Conservation (phyloP, 805 yeast species). For the Teunomyces cretensis region DNA sequence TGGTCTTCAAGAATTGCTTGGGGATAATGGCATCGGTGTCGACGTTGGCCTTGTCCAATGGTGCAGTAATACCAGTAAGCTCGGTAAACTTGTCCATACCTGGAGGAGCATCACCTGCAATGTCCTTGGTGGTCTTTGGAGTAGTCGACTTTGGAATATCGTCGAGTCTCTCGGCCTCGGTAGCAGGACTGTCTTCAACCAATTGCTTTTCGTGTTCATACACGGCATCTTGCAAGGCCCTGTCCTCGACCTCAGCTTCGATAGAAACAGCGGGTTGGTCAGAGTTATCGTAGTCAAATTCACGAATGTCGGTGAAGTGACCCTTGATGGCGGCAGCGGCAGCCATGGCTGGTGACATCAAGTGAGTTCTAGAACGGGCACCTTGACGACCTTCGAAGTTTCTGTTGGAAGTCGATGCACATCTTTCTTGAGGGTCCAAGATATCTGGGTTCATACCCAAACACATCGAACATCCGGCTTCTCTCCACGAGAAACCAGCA, state of each 20-base stretch:
- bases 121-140: constrained; percentile 14
- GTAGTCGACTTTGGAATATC: constrained; percentile 57
- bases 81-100: constrained; percentile 77
- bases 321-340: constrained; percentile 97
- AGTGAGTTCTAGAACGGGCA: constrained; percentile 90
- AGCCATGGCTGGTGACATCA: constrained; percentile 99
- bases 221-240: constrained; percentile 65
- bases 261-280: constrained; percentile 61
- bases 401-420: constrained; percentile 98
- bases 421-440: constrained; percentile 90
- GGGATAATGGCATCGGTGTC: constrained; percentile 99
- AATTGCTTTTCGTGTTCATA: constrained; percentile 71
- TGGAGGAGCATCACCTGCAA: constrained; percentile 24
- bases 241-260: constrained; percentile 45
- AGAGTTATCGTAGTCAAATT: constrained; percentile 59
- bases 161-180: constrained; percentile 55
- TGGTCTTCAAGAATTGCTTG: constrained; percentile 95
- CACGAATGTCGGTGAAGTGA: constrained; percentile 86
- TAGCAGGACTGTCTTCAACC: constrained; percentile 48
- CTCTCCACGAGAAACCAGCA: constrained; percentile 99
- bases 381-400: constrained; percentile 99
- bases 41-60: constrained; percentile 89
- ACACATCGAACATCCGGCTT: constrained; percentile 99
- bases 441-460: constrained; percentile 99
- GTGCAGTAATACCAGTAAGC: constrained; percentile 87